Evolutionary conservation across 768 basidiomycete species (phyloP).

Genomic region (Hemileccinum impolitum): DNA sequence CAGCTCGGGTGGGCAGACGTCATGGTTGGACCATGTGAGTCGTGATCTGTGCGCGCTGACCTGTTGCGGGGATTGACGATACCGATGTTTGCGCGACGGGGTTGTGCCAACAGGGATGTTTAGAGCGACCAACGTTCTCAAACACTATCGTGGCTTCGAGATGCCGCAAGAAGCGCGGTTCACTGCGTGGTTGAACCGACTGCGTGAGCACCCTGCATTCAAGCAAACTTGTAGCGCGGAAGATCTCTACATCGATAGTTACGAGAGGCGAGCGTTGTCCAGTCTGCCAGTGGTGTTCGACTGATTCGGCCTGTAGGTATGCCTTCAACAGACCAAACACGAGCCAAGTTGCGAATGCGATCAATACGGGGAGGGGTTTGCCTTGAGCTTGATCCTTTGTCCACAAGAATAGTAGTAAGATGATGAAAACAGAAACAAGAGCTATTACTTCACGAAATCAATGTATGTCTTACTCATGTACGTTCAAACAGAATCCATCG

Average conservation of each 20-base stretch:
- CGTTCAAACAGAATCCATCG: no score
- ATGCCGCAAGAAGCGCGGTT: conserved; percentile 49
- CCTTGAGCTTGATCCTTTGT: conserved; percentile 41
- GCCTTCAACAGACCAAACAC: conserved; percentile 77
- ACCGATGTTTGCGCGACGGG: not conserved
- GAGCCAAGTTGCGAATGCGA: conserved; percentile 72
- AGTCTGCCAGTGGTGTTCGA: not conserved
- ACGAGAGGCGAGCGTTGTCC: conserved; percentile 50
- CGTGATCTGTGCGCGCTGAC: not conserved
- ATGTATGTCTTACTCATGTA: no score
- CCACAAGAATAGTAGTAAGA: not conserved
- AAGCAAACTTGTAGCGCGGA: conserved; percentile 66
- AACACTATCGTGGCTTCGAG: conserved; percentile 65
- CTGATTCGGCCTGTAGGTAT: conserved; percentile 43
- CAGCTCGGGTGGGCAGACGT: conserved; percentile 61
- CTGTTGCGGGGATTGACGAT: not conserved
- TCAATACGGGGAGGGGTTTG: conserved; percentile 60
- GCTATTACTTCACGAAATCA: not conserved
- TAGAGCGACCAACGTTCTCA: conserved; percentile 59
- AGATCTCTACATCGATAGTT: conserved; percentile 65
- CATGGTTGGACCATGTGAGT: conserved; percentile 68
- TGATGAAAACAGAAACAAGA: no score
- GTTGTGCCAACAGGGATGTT: conserved; percentile 53
- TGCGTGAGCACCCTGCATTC: conserved; percentile 62
- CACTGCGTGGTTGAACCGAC: conserved; percentile 47